Evolutionary conservation across 1,284 basidiomycete species (phyloP).

Genomic region (Ustilago curta): DNA sequence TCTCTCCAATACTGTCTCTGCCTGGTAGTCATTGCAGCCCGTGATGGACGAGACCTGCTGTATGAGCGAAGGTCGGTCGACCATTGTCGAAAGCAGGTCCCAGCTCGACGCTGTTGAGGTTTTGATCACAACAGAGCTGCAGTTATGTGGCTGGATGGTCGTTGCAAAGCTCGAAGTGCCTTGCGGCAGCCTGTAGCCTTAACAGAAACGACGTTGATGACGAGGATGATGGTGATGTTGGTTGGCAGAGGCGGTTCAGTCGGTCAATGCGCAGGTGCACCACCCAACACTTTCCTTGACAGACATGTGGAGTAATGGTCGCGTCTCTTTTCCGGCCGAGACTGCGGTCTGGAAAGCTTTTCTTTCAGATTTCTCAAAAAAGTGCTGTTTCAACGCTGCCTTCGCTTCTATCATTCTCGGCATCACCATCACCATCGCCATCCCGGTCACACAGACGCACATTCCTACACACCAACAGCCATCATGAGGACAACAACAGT

Average conservation of each 20-base stretch:
- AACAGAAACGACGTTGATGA: background rate
- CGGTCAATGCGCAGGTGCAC: background rate
- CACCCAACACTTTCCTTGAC: slow-evolving; percentile 6
- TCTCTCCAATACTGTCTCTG: slow-evolving; percentile 30
- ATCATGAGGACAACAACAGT: slow-evolving; percentile 33
- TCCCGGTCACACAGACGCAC: background rate
- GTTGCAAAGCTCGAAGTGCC: background rate
- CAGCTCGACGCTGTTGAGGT: background rate
- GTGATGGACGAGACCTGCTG: slow-evolving; percentile 45
- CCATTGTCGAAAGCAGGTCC: slow-evolving; percentile 12
- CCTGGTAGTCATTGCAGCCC: slow-evolving; percentile 42
- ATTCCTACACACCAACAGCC: background rate
- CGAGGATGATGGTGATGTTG: background rate
- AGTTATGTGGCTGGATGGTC: background rate
- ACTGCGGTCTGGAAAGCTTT: background rate
- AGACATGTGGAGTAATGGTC: slow-evolving; percentile 7
- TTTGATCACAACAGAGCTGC: background rate
- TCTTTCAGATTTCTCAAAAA: slow-evolving; percentile 11
- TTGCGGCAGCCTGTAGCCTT: background rate
- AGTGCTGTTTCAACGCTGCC: background rate
- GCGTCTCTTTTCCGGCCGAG: slow-evolving; percentile 12
- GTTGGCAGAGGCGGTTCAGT: background rate
- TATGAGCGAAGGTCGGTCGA: slow-evolving; percentile 21
- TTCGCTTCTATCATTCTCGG: background rate
- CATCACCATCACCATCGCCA: slow-evolving; percentile 2